Evolutionary conservation across 2,329 filamentous ascomycete genomes (phyloP), one percentile per base, ranked within the genome.

Genomic region (Venturia effusa): DNA sequence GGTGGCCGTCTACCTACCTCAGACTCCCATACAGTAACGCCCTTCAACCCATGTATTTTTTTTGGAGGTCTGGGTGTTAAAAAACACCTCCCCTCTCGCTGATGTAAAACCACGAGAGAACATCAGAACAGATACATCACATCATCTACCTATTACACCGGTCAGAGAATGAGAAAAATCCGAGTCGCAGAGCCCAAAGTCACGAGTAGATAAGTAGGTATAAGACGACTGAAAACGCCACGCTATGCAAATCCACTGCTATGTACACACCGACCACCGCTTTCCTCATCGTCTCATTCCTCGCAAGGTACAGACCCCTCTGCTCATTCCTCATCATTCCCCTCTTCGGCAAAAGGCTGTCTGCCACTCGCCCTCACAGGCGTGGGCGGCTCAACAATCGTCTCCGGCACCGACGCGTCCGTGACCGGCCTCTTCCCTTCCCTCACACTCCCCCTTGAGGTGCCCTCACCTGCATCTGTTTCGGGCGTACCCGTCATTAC

Each of bases 311-410:
- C 22, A 30, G 1, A 27, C 8, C 11, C 11, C 7, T 10, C n/a
- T 24, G 8, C 45, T 51, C 15, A 51, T 27, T 51, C 60, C 30
- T 62, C 60, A 6, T 41, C 60, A 40, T 62, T 41, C 11, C 39
- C 60, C 8, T 62, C 60, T 41, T 62, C 60, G 8, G 51, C 60
- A 45, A 37, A 45, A 51, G 60, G 34, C 40, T 62, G 60, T 41
- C 7, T 62, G 24, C 43, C 32, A 22, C 60, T 48, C 11, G 30
- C 32, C 40, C 51, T 34, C 19, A 51, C 43, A 51, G 60, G 60
- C 43, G 60, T 62, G 30, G 60, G 60, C 30, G 60, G 60, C n/a
- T 62, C 60, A 24, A 62, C 60, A 51, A 45, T 19, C 27, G 60
- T 62, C 60, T 62, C 60, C 11, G 60, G 60, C n/a, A 62, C 37